These are phyloP conservation scores for Lycium ferocissimum DNA, from an alignment of 257 asterid genomes.

Conservation along the genomic window DNA sequence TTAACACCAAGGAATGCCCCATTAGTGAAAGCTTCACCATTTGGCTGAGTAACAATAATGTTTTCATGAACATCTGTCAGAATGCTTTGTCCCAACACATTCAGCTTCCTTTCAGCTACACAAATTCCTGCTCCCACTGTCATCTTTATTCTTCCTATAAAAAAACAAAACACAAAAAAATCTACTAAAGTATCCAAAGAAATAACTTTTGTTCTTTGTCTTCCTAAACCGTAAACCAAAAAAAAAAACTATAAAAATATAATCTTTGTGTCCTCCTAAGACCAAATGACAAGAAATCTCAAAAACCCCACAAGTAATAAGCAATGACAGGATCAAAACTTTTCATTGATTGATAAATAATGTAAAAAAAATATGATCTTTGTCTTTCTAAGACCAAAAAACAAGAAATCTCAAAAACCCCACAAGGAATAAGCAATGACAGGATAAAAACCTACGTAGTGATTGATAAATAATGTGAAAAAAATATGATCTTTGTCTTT, in stretches of 20 bases:
- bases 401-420: not conserved
- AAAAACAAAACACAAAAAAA: not conserved
- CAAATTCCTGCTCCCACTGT: constrained; percentile 48
- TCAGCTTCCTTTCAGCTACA: constrained; percentile 69
- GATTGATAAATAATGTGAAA: too few relatives aligned
- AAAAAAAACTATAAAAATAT: too few relatives aligned
- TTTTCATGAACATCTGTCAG: constrained; percentile 63
- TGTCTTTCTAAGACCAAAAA: not conserved
- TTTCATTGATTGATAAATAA: too few relatives aligned
- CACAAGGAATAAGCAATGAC: too few relatives aligned
- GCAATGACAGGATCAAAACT: too few relatives aligned
- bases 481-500: not conserved
- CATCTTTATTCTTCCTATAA: constrained; percentile 41
- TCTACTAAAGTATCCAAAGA: not conserved
- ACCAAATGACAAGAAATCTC: not conserved
- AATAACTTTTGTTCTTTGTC: not conserved
- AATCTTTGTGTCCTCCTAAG: not conserved
- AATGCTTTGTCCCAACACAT: constrained; percentile 68
- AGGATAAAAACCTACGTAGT: too few relatives aligned
- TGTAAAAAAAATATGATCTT: not conserved
- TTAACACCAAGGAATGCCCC: constrained; percentile 87
- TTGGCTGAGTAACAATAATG: constrained; percentile 67
- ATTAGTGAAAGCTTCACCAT: constrained; percentile 58
- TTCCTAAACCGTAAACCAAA: not conserved
- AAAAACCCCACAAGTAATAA: too few relatives aligned